Evolutionary conservation across 31 red algal species (phyloP).

Genomic region (Asparagopsis taxiformis): DNA sequence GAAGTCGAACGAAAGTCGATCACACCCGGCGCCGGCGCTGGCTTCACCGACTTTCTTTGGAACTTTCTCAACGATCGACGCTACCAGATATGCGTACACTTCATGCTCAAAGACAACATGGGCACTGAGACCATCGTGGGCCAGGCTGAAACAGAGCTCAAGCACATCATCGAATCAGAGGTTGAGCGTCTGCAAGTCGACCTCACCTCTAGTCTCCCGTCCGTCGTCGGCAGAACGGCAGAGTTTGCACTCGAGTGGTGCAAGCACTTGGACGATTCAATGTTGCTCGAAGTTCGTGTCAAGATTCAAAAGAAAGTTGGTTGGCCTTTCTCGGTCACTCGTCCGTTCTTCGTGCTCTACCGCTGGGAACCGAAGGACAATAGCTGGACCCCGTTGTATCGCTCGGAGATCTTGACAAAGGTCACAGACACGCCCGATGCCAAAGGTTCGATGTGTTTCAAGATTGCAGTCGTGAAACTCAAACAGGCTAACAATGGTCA

Average conservation of each 20-base stretch:
- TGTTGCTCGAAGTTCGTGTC: neutral
- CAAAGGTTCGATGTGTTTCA: constrained; percentile 15
- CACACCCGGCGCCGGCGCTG: no score
- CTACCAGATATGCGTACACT: neutral
- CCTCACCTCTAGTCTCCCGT: neutral
- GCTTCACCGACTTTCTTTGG: no score
- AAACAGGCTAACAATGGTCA: constrained; percentile 5
- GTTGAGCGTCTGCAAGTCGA: neutral
- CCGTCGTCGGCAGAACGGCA: neutral
- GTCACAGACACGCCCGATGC: constrained; percentile 1
- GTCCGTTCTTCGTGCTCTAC: constrained; percentile 2
- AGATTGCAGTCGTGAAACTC: constrained; percentile 8
- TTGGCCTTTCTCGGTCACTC: constrained; percentile 1
- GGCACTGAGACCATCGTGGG: neutral
- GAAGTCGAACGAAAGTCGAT: no score
- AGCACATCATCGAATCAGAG: neutral
- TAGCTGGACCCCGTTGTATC: constrained; percentile 10
- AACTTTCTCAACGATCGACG: no score
- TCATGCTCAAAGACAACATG: neutral
- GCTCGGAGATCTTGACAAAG: constrained; percentile 24
- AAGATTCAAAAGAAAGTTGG: neutral
- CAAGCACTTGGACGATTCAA: neutral
- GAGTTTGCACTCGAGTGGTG: constrained; percentile 4
- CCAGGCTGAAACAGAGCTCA: neutral
- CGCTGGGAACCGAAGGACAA: constrained; percentile 11